Evolutionary conservation across 2,329 filamentous ascomycete genomes (phyloP), one percentile per base, ranked within the genome.

Genomic region (Xylaria sp.): DNA sequence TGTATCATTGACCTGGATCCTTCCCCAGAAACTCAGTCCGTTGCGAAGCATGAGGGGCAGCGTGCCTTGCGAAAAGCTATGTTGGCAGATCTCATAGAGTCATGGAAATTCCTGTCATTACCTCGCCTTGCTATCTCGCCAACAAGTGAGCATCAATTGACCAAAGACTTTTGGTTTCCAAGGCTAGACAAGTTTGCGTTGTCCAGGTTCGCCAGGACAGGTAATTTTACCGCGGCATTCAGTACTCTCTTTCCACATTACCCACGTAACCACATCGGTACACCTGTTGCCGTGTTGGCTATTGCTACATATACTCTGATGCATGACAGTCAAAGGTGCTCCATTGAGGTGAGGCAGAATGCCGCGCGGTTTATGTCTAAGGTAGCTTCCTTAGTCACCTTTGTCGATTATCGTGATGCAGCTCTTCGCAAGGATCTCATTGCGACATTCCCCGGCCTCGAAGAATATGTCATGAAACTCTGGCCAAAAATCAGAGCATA

Each of bases 21-120:
- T 73, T 2, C 72, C 72, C n/a, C 73, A 69, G 74, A 76, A 36
- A 77, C 76, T 52, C 41, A 70, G 3, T 74, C 76, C 15, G 67
- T 75, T 12, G 72, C 76, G 43, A 15, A 46, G 41, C 15, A 46
- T 46, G 78, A 79, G 58, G 74, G 64, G 13, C 74, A 75, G 59
- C 76, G 79, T 70, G 72, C 72, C 15, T 73, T 71, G 46, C 77
- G 77, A 48, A 75, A 80, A 43, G 72, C 66, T 9, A 77, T 83
- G 64, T 71, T 83, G 2, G 71, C 73, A 20, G 83, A 84, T 68
- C 77, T 84, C 3, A 72, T 83, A 18, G 78, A 81, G 25, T 77
- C 81, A 18, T 85, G 82, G 83, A 79, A 80, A 51, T 68, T 80
- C 13, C 78, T 84, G 64, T 78, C 78, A 33, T 68, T 79, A 20